These are phyloP conservation scores for Peronosclerospora sorghi DNA, from an alignment of 352 stramenopile species.

Conservation along the genomic window DNA sequence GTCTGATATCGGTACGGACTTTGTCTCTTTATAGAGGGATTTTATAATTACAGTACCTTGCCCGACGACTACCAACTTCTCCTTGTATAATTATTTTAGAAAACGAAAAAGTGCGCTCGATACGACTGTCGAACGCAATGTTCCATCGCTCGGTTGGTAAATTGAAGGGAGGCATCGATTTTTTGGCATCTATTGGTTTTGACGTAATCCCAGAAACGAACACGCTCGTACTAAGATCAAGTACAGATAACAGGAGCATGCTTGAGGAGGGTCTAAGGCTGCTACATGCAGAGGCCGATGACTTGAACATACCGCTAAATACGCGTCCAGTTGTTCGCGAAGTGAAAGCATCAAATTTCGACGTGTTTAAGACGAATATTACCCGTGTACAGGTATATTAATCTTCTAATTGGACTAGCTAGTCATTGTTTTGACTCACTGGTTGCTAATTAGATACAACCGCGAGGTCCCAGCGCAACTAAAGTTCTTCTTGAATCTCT, in stretches of 20 bases:
- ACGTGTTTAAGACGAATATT: conserved; percentile 80
- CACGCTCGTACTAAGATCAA: conserved; percentile 28
- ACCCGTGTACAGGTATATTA: conserved; percentile 55
- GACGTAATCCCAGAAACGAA: conserved; percentile 32
- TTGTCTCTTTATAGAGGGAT: background rate
- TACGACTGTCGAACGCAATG: conserved; percentile 60
- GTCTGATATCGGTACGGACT: conserved; percentile 49
- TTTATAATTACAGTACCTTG: no score
- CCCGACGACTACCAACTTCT: background rate
- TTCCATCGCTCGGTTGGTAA: conserved; percentile 63
- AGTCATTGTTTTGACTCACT: background rate
- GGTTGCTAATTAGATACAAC: conserved; percentile 46
- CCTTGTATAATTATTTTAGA: conserved; percentile 21
- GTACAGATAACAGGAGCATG: conserved; percentile 10
- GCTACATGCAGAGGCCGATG: conserved; percentile 66
- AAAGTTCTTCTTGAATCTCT: conserved; percentile 66
- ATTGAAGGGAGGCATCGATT: conserved; percentile 58
- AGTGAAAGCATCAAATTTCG: conserved; percentile 30
- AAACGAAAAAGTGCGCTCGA: conserved; percentile 75
- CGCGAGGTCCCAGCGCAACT: conserved; percentile 61
- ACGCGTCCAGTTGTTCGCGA: conserved; percentile 39
- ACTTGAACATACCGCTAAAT: conserved; percentile 44
- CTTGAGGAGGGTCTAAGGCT: conserved; percentile 46
- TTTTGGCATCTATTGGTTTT: conserved; percentile 63
- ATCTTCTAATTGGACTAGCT: background rate